Base-by-base conservation (phyloP, 495 filamentous ascomycete species). In the Bombardia bombarda region DNA sequence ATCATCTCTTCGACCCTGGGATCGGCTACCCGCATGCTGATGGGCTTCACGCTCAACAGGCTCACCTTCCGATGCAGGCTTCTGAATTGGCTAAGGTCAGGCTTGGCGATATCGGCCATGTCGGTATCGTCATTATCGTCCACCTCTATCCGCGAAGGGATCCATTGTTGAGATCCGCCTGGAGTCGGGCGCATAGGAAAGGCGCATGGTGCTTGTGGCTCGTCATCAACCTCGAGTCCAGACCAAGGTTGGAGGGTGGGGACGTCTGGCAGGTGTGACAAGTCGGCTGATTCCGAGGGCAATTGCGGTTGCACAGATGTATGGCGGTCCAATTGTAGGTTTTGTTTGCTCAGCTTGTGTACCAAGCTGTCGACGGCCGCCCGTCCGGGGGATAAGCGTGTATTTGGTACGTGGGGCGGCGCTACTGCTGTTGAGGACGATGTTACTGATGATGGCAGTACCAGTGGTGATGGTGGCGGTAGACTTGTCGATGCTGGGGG, bases 281-380 rank as follows among this genome's bases (percentile, higher is more conserved):
- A 12, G n/a, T 34, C 31, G 2, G 20, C 16, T 18, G 31, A 19
- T 3, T 13, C 16, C 28, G 41, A 24, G 17, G 37, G 5, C 1
- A 9, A 12, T 24, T 37, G 32, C 2, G 23, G 45, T 36, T 42
- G 44, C 22, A 18, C 32, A 16, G 20, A 16, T 4, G 16, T 31
- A 9, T 21, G 26, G 23, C 38, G 45, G 32, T 43, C 26, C 17
- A 47, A 32, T 43, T 51, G 56, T 18, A 60, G 47, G 25, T 58
- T 56, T 25, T 69, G 65, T 30, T 51, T 46, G 54, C 62, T 67
- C 39, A 67, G 50, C 41, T 60, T 56, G 42, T 50, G 55, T 16
- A 58, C 57, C 36, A 68, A 45, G 4, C 38, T 50, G 7, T 67
- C 60, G 28, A 65, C 46, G 20, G 28, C 34, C 3, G 45, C 23